A percentile compares a stretch with the other conserved stretches of the same genome.
These are phyloP conservation scores for Telfairia occidentalis DNA, from an alignment of 331 rosid species.

Conservation along the genomic window DNA sequence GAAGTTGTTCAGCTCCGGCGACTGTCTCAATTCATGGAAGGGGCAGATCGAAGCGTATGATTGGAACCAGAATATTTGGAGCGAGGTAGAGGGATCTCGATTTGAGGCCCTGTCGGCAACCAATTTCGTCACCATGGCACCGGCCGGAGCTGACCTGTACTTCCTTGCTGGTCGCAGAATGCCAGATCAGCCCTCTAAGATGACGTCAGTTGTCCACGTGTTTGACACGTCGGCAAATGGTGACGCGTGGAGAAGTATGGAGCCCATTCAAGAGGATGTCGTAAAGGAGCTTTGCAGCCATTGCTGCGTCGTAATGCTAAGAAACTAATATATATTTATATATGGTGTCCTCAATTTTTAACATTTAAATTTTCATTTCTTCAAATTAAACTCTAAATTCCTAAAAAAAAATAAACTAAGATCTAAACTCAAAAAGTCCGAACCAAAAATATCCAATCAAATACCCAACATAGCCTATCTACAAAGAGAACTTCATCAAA, in stretches of 20 bases:
- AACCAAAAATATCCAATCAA: too few species aligned
- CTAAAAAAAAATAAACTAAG: too few species aligned
- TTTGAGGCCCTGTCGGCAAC: constrained; percentile 1
- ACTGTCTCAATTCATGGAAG: constrained; percentile 24
- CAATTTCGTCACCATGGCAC: constrained; percentile 21
- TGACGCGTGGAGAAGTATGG: constrained; percentile 21
- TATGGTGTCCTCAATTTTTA: background rate
- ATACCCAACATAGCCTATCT: too few species aligned
- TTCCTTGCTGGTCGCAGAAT: constrained; percentile 13
- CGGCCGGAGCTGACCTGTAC: constrained; percentile 19
- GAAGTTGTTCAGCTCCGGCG: constrained; percentile 22
- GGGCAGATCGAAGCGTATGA: constrained; percentile 20
- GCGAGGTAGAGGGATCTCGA: constrained; percentile 23
- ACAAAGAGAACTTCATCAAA: too few species aligned
- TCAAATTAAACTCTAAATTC: background rate
- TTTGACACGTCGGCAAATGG: constrained; percentile 17
- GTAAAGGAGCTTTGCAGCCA: constrained; percentile 23
- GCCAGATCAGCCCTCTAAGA: constrained; percentile 4
- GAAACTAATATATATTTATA: too few species aligned
- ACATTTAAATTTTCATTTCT: background rate
- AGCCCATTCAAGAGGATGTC: constrained; percentile 16
- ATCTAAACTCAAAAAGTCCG: too few species aligned
- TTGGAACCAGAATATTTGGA: constrained; percentile 18
- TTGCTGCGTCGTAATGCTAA: constrained; percentile 13
- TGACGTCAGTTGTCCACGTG: constrained; percentile 18